Percentiles rank a stretch among this genome's conserved stretches.
Conservation (phyloP, 176 grass and related monocot genomes). For the Eleusine indica region DNA sequence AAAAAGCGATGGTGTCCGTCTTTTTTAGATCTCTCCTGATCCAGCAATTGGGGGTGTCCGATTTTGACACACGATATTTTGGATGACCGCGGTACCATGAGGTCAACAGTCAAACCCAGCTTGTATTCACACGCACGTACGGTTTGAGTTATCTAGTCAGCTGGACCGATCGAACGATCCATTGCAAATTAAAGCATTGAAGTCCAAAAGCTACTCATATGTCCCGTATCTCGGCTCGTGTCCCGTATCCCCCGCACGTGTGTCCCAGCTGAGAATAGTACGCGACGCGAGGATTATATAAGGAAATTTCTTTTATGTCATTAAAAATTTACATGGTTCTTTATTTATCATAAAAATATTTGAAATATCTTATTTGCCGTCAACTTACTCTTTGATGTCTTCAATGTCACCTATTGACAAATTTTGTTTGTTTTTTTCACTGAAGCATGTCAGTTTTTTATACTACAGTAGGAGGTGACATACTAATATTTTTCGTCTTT, state of each 20-base stretch:
- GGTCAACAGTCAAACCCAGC: background rate
- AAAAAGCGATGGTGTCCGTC: background rate
- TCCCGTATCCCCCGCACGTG: background rate
- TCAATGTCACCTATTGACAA: too few relatives aligned
- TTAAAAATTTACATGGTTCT: too few relatives aligned
- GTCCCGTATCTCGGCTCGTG: background rate
- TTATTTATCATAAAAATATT: too few relatives aligned
- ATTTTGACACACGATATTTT: too few relatives aligned
- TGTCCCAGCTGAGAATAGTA: background rate
- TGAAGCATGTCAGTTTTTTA: too few relatives aligned
- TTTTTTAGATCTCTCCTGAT: background rate
- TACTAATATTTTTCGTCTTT: too few relatives aligned
- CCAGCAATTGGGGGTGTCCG: background rate
- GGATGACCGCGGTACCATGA: background rate
- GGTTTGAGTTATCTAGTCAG: background rate
- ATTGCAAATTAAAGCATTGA: background rate
- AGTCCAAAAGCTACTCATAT: background rate
- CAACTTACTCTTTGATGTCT: too few relatives aligned
- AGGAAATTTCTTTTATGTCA: too few relatives aligned
- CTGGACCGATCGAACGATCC: background rate
- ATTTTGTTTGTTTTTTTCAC: too few relatives aligned
- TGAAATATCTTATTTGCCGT: too few relatives aligned
- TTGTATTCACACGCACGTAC: background rate
- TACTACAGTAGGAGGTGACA: too few relatives aligned
- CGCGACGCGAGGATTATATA: background rate